These are phyloP conservation scores for Bolboschoenoplectus hybrid DNA, from an alignment of 202 grass and related monocot species.

Conservation along the genomic window DNA sequence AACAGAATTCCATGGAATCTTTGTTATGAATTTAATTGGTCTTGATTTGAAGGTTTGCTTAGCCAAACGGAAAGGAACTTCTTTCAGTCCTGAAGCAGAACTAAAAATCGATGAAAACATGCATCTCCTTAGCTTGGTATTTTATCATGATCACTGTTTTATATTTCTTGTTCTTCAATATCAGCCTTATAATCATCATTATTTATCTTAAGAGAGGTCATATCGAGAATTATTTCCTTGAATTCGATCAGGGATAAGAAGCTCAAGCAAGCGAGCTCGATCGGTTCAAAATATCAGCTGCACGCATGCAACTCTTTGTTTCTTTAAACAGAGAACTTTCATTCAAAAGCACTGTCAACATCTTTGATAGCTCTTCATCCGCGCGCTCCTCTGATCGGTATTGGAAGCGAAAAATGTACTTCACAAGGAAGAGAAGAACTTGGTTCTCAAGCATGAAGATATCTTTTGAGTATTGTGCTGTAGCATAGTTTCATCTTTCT, in stretches of 20 bases:
- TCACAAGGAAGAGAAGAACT: neutral
- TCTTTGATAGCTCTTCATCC: neutral
- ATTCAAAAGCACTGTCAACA: neutral
- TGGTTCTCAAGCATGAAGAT: conserved; percentile 4
- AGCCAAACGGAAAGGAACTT: neutral
- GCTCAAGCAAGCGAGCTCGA: neutral
- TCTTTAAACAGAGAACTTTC: neutral
- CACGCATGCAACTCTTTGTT: neutral
- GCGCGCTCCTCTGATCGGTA: neutral
- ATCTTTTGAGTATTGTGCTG: neutral
- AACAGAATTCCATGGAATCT: neutral
- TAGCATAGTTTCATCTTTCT: conserved; percentile 6
- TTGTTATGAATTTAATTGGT: neutral
- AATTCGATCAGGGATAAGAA: neutral
- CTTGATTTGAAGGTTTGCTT: neutral
- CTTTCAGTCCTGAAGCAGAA: neutral
- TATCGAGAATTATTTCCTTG: neutral
- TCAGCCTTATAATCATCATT: neutral
- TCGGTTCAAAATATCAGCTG: neutral
- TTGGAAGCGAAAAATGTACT: neutral
- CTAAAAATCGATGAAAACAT: neutral
- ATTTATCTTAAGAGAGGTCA: neutral
- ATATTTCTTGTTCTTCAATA: neutral
- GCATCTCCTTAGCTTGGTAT: neutral
- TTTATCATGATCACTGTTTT: neutral